Conservation (phyloP, 2,329 filamentous ascomycete genomes). For the Cordyceps javanica region DNA sequence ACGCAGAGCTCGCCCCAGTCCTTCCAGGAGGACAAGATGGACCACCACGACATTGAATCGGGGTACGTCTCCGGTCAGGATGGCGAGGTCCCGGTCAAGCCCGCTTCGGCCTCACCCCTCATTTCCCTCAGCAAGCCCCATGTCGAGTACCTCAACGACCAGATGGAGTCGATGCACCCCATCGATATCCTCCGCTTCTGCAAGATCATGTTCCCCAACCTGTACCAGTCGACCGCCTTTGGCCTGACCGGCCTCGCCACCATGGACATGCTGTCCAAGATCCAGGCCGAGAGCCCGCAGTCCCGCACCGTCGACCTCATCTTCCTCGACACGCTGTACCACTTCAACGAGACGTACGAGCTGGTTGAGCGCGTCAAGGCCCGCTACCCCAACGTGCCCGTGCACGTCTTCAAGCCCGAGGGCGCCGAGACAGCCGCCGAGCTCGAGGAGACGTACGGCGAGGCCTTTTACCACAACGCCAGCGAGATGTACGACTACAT, state of each 20-base stretch:
- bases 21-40: conserved; percentile 35
- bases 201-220: conserved; percentile 80
- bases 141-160: conserved; percentile 82
- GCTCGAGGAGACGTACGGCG: conserved; percentile 77
- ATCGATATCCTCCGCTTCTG: conserved; percentile 91
- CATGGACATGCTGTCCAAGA: conserved; percentile 77
- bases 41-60: conserved; percentile 58
- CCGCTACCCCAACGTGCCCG: conserved; percentile 69
- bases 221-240: conserved; percentile 83
- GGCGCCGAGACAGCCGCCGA: conserved; percentile 66
- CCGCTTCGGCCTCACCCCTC: conserved; percentile 52
- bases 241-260: conserved; percentile 75
- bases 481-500: conserved; percentile 93
- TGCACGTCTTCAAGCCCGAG: conserved; percentile 87
- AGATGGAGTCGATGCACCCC: conserved; percentile 81
- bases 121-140: conserved; percentile 84
- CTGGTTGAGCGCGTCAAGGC: conserved; percentile 68
- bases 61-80: conserved; percentile 66
- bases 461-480: conserved; percentile 76
- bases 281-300: conserved; percentile 57
- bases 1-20: conserved; percentile 35
- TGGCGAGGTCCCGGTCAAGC: conserved; percentile 30
- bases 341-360: conserved; percentile 71
- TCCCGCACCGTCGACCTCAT: conserved; percentile 59
- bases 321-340: conserved; percentile 80